Percentiles rank a stretch among this genome's conserved stretches.
phyloP scores from a whole-genome alignment of 306 rosid species.

The Geum urbanum region DNA sequence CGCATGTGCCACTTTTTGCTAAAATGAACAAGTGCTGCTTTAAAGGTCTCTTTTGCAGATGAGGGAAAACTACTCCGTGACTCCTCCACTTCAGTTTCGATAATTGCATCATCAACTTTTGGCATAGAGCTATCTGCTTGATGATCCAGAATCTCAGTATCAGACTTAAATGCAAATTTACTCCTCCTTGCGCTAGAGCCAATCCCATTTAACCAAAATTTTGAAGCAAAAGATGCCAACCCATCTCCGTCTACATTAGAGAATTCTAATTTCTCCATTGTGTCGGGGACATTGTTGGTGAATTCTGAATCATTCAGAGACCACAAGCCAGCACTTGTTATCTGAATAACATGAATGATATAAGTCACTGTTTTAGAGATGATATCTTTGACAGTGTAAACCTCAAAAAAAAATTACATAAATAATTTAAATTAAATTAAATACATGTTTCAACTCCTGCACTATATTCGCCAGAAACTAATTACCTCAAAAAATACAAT shows the following conservation, averaged over 20 bases:
- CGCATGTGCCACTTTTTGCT: conserved; percentile 79
- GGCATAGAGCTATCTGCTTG: conserved; percentile 54
- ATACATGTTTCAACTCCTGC: no score
- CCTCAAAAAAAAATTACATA: not conserved
- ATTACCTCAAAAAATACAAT: conserved; percentile 12
- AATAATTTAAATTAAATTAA: no score
- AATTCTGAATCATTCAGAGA: conserved; percentile 54
- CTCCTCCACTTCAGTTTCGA: conserved; percentile 63
- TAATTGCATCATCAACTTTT: conserved; percentile 46
- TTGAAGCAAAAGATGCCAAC: conserved; percentile 51
- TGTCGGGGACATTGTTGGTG: conserved; percentile 33
- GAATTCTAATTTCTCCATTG: conserved; percentile 43
- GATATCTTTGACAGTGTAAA: not conserved
- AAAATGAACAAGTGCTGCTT: conserved; percentile 60
- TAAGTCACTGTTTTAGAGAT: conserved; percentile 18
- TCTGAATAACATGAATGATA: conserved; percentile 33
- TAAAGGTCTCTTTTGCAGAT: conserved; percentile 70
- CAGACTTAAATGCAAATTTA: conserved; percentile 54
- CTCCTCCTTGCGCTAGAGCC: conserved; percentile 65
- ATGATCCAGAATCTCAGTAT: conserved; percentile 53
- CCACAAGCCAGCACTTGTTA: conserved; percentile 86
- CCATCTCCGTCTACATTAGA: conserved; percentile 55
- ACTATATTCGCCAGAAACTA: no score
- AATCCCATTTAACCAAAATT: conserved; percentile 72
- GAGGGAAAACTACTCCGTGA: conserved; percentile 43